phyloP scores from a whole-genome alignment of 768 basidiomycete genomes.

The Daedalea quercina region DNA sequence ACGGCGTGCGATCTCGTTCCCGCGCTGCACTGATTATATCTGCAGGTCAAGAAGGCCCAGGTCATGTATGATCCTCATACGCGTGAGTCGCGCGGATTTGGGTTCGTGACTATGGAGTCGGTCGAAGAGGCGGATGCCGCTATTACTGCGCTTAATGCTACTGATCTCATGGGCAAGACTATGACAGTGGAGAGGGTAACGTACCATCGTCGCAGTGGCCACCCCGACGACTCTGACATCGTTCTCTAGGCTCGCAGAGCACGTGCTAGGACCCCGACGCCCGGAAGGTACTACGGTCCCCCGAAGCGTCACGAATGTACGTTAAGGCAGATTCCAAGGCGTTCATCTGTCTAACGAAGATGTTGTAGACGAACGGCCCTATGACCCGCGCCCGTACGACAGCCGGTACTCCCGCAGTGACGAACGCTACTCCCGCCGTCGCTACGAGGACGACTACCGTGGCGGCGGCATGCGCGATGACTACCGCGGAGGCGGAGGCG shows the following conservation, averaged over 20 bases:
- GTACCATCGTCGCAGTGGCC: neutral
- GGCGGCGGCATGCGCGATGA: slow-evolving; percentile 35
- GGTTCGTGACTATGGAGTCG: slow-evolving; percentile 85
- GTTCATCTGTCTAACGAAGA: slow-evolving; percentile 1
- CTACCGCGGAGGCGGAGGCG: slow-evolving; percentile 42
- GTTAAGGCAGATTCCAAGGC: slow-evolving; percentile 18
- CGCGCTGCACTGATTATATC: neutral
- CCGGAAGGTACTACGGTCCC: slow-evolving; percentile 91
- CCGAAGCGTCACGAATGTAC: slow-evolving; percentile 71
- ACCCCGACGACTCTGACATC: neutral
- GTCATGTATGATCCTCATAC: slow-evolving; percentile 66
- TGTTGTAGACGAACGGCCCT: slow-evolving; percentile 67
- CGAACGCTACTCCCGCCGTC: slow-evolving; percentile 43
- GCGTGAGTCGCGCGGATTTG: slow-evolving; percentile 72
- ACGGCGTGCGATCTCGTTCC: neutral
- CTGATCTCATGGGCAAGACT: slow-evolving; percentile 82
- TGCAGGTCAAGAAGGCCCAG: slow-evolving; percentile 54
- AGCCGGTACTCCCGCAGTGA: slow-evolving; percentile 65
- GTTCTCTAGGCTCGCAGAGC: slow-evolving; percentile 72
- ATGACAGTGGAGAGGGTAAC: slow-evolving; percentile 84
- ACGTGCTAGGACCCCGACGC: slow-evolving; percentile 87
- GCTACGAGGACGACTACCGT: slow-evolving; percentile 37
- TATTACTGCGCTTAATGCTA: slow-evolving; percentile 74
- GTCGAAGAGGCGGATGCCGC: slow-evolving; percentile 89
- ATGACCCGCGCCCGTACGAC: slow-evolving; percentile 90